A percentile compares a stretch with the other conserved stretches of the same genome.
Conservation (phyloP, 2,329 filamentous ascomycete genomes). For the Lithohypha guttulata region DNA sequence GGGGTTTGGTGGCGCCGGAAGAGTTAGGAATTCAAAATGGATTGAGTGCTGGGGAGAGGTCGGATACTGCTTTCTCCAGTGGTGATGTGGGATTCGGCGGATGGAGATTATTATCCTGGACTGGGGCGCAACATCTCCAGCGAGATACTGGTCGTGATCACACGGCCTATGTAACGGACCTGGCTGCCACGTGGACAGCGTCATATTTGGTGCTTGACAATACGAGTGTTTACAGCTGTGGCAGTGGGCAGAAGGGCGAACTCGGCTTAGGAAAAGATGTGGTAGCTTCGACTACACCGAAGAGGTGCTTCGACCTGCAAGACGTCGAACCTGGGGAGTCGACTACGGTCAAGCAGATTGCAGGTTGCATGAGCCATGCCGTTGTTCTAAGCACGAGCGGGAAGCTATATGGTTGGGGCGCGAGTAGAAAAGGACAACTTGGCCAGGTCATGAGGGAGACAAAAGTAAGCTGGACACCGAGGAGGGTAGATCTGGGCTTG, state of each 20-base stretch:
- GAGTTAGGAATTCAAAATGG: no score
- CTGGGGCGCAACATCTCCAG: no score
- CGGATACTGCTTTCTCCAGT: no score
- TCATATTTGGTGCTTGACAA: conserved; percentile 46
- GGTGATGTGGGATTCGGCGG: no score
- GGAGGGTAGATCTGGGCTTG: conserved; percentile 46
- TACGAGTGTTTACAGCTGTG: conserved; percentile 50
- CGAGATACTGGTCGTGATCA: no score
- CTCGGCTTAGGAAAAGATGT: conserved; percentile 48
- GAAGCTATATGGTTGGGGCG: conserved; percentile 79
- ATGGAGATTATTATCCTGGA: no score
- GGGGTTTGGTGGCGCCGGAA: conserved; percentile 25
- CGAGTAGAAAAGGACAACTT: conserved; percentile 72
- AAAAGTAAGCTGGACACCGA: conserved; percentile 47
- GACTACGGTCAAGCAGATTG: conserved; percentile 29
- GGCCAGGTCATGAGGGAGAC: conserved; percentile 41
- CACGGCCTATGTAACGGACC: conserved; percentile 32
- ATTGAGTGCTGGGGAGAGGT: no score
- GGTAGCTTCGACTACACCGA: conserved; percentile 15
- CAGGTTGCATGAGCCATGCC: conserved; percentile 68
- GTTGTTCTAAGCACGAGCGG: conserved; percentile 65
- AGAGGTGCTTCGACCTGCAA: conserved; percentile 12
- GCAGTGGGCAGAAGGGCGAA: conserved; percentile 60
- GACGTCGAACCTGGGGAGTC: conserved; percentile 1
- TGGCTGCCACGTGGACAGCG: conserved; percentile 71